A percentile compares a stretch with the other conserved stretches of the same genome.
These are phyloP conservation scores for Friedmanniomyces simplex DNA, from an alignment of 495 filamentous ascomycete species.

Conservation along the genomic window DNA sequence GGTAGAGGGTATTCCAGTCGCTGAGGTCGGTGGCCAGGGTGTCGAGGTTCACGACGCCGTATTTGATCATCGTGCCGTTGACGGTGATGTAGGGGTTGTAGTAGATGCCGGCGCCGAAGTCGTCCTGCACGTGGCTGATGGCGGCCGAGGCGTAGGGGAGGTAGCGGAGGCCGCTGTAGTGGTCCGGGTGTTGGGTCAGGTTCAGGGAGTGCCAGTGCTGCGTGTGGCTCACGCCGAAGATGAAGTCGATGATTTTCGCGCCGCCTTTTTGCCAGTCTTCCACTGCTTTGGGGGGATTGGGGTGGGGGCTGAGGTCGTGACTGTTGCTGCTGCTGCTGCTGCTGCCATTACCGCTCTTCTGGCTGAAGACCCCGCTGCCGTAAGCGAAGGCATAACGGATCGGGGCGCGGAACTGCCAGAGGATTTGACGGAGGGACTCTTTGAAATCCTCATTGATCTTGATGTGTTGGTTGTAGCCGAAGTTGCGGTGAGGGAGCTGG, in stretches of 20 bases:
- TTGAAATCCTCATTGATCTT: constrained; percentile 90
- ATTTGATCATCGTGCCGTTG: constrained; percentile 95
- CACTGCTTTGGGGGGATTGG: constrained; percentile 65
- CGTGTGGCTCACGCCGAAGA: constrained; percentile 88
- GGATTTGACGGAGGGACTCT: constrained; percentile 71
- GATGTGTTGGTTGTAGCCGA: constrained; percentile 93
- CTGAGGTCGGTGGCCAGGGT: constrained; percentile 77
- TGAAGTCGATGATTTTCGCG: constrained; percentile 96
- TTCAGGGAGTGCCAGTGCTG: constrained; percentile 97
- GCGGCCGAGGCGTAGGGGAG: constrained; percentile 61
- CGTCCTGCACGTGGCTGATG: constrained; percentile 75
- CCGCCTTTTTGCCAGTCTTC: constrained; percentile 70
- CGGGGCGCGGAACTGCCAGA: constrained; percentile 87
- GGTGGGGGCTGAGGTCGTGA: constrained; percentile 50
- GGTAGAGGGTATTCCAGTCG: constrained; percentile 84
- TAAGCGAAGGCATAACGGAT: constrained; percentile 96
- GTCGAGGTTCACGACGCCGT: constrained; percentile 86
- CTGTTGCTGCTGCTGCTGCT: constrained; percentile 38
- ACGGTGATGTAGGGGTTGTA: constrained; percentile 94
- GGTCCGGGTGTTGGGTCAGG: constrained; percentile 73
- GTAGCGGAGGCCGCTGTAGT: constrained; percentile 81
- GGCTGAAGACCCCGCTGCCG: constrained; percentile 90
- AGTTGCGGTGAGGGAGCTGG: constrained; percentile 77
- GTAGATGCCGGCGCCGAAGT: constrained; percentile 85
- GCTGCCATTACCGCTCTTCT: constrained; percentile 37